Percentiles rank a stretch among this genome's conserved stretches.
Conservation (phyloP, 2,329 filamentous ascomycete genomes). For the Apiospora marii region DNA sequence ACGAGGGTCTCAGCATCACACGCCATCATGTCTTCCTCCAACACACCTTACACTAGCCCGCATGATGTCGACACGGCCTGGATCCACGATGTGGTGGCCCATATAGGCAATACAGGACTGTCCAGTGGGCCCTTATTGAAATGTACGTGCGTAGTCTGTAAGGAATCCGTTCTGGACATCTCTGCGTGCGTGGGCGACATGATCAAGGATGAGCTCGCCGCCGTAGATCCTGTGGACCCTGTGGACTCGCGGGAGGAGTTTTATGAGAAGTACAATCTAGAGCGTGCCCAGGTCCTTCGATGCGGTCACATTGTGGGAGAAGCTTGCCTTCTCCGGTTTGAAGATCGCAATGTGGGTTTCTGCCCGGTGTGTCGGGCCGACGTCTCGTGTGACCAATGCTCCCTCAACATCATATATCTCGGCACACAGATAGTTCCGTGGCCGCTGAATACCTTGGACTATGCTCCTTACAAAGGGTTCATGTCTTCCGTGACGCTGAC, state of each 20-base stretch:
- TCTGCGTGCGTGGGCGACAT: neutral
- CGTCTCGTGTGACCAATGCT: too few relatives aligned
- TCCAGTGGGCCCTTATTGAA: neutral
- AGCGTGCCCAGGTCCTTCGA: neutral
- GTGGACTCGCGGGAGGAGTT: neutral
- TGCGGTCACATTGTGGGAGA: neutral
- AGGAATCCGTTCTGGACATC: neutral
- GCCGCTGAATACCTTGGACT: too few relatives aligned
- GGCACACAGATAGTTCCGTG: too few relatives aligned
- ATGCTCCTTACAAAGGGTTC: too few relatives aligned
- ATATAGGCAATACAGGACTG: neutral
- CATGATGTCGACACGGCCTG: neutral
- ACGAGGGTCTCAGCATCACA: neutral
- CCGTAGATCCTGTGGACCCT: neutral
- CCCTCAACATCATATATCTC: too few relatives aligned
- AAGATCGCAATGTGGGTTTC: accelerated
- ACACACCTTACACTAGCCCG: too few relatives aligned
- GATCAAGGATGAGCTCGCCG: neutral
- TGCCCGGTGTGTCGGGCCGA: neutral
- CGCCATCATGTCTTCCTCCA: neutral
- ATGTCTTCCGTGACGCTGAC: too few relatives aligned
- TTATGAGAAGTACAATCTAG: neutral
- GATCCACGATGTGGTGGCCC: neutral
- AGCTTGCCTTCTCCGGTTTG: neutral
- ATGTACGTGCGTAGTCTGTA: neutral